Percentiles rank a stretch among this genome's conserved stretches.
Evolutionary conservation across 768 basidiomycete genomes (phyloP).

Genomic region (Suillus clintonianus): DNA sequence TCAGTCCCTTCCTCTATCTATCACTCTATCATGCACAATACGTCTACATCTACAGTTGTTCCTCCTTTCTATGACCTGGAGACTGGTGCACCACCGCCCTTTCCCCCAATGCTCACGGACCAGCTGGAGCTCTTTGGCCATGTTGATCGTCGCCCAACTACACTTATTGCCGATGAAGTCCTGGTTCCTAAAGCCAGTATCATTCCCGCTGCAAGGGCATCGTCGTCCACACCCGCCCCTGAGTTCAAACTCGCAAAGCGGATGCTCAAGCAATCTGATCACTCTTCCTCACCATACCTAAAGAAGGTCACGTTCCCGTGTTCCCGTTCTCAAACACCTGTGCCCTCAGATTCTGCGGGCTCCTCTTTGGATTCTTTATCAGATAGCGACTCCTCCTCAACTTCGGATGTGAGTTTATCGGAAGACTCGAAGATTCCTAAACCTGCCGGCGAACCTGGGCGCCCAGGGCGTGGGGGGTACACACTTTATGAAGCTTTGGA

Average conservation of each 20-base stretch:
- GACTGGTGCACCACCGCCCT: neutral
- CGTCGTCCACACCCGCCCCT: neutral
- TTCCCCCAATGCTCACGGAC: conserved; percentile 1
- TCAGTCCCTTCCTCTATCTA: neutral
- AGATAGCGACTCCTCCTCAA: conserved; percentile 1
- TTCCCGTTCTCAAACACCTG: neutral
- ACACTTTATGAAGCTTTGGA: conserved; percentile 18
- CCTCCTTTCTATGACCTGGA: conserved; percentile 1
- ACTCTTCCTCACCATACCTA: neutral
- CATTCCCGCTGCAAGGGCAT: neutral
- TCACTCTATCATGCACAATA: conserved; percentile 1
- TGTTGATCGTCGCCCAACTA: neutral
- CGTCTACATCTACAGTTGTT: conserved; percentile 3
- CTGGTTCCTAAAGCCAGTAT: neutral
- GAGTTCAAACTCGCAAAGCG: neutral
- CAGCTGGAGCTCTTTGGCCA: conserved; percentile 4
- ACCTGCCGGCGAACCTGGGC: conserved; percentile 23
- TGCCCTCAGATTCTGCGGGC: neutral
- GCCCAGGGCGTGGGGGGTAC: conserved; percentile 26
- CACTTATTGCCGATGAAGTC: conserved; percentile 1
- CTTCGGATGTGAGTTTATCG: neutral
- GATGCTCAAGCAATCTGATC: neutral
- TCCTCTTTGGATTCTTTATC: neutral
- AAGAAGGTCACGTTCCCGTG: neutral
- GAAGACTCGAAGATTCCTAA: conserved; percentile 25